These are phyloP conservation scores for Psilocybe cubensis DNA, from an alignment of 768 basidiomycete species.

Conservation along the genomic window DNA sequence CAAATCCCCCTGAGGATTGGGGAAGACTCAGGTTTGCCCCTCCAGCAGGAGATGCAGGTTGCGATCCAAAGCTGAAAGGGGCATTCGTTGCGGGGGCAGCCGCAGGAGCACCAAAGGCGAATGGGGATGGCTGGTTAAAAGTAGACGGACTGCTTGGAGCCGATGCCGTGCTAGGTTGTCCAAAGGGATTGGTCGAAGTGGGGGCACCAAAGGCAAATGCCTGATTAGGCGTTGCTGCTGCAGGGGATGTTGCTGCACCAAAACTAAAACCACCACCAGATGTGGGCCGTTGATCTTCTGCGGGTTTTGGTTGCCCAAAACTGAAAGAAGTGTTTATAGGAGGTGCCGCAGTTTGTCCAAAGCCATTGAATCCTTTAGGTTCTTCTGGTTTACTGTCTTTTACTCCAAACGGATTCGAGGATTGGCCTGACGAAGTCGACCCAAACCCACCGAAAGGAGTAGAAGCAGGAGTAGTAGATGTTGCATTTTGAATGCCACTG, in stretches of 20 bases:
- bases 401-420: conserved; percentile 50
- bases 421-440: conserved; percentile 41
- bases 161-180: conserved; percentile 43
- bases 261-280: conserved; percentile 55
- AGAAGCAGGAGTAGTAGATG: conserved; percentile 21
- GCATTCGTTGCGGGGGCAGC: conserved; percentile 35
- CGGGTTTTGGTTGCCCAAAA: conserved; percentile 46
- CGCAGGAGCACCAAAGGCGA: conserved; percentile 48
- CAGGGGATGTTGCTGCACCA: conserved; percentile 37
- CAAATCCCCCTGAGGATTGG: conserved; percentile 44
- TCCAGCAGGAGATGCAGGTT: conserved; percentile 62
- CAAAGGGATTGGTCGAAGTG: conserved; percentile 42
- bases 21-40: conserved; percentile 41
- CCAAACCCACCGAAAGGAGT: conserved; percentile 46
- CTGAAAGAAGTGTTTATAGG: conserved; percentile 40
- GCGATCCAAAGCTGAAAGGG: conserved; percentile 57
- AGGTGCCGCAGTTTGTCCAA: conserved; percentile 44
- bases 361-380: conserved; percentile 49
- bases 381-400: conserved; percentile 50
- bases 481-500: conserved; percentile 23
- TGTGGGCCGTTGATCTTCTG: conserved; percentile 42
- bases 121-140: conserved; percentile 50
- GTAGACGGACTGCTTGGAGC: conserved; percentile 63
- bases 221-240: conserved; percentile 41
- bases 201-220: conserved; percentile 27